Base-by-base conservation (phyloP, 768 basidiomycete genomes). In the Mycena crocata region DNA sequence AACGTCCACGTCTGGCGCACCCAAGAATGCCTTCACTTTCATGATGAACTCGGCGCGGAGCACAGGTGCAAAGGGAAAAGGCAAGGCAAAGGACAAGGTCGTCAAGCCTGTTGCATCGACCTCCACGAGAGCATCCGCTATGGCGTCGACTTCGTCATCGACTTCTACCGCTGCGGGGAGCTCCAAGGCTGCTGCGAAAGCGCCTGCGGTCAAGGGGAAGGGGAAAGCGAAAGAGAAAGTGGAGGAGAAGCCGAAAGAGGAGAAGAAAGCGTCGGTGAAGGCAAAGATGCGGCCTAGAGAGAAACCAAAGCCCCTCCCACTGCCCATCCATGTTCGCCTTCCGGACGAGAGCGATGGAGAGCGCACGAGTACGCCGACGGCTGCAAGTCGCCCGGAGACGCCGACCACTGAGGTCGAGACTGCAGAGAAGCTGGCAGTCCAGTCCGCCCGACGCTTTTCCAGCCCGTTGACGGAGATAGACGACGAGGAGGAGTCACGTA, bases 251-350 rank as follows among this genome's bases (percentile, higher is more conserved):
- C 50, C 55, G 26, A 67, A 58, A 40, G 42, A 57, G 44, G 66
- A 67, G 15, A 68, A 69, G 40, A 80, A 79, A 62, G 26, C 68
- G 44, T 79, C 79, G 52, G 64, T 78, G 70, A 83, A 79, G 76
- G 71, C 74, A 37, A 80, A 75, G 69, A 81, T 79, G 82, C 76
- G 77, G 28, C 72, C 73, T 21, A 73, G 76, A 62, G 74, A 79
- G 63, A 73, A 74, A 26, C 71, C 78, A 23, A 78, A 81, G 57
- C 67, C 78, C 32, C 55, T 69, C 13, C 73, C 75, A 28, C 59
- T 73, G 19, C 69, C 78, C 24, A 70, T 77, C 10, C 72, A 73
- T 5, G 75, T 74, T 37, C 76, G 79, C 17, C 76, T 80, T 32
- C 74, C 62, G 12, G 60, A 78, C 30, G 78, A 78, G 45, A 74